Evolutionary conservation across 2,329 filamentous ascomycete species (phyloP).

Genomic region (Neopestalotiopsis sp.): DNA sequence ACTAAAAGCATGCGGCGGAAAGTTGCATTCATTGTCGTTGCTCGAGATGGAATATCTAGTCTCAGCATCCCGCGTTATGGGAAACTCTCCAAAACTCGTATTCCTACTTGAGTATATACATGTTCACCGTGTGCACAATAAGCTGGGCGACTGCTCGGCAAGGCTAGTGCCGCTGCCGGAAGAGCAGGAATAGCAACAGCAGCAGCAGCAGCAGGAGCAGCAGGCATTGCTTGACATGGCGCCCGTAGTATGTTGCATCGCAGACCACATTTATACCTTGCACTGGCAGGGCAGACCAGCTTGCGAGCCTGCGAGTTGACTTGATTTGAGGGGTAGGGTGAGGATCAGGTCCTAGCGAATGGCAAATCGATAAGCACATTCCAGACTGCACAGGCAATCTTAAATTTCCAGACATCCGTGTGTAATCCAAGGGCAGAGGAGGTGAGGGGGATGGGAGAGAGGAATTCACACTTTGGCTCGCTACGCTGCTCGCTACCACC

Average conservation of each 20-base stretch:
- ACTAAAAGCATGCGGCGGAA: slow-evolving; percentile 4
- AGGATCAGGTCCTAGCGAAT: neutral
- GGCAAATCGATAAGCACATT: neutral
- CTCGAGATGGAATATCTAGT: neutral
- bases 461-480: neutral
- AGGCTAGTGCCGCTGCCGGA: neutral
- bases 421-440: neutral
- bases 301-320: neutral
- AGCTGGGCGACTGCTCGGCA: neutral
- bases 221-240: neutral
- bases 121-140: neutral
- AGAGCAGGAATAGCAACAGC: neutral
- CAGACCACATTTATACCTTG: neutral
- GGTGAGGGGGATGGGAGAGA: neutral
- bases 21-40: neutral
- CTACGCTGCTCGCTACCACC: neutral
- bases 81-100: slow-evolving; percentile 3
- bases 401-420: neutral
- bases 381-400: slow-evolving; percentile 7
- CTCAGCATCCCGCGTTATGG: neutral
- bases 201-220: neutral
- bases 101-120: slow-evolving; percentile 7
- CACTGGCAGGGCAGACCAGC: neutral
- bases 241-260: neutral
- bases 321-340: neutral